Evolutionary conservation across 169 alveolate species (phyloP).

Genomic region (Plasmodium reichenowi): DNA sequence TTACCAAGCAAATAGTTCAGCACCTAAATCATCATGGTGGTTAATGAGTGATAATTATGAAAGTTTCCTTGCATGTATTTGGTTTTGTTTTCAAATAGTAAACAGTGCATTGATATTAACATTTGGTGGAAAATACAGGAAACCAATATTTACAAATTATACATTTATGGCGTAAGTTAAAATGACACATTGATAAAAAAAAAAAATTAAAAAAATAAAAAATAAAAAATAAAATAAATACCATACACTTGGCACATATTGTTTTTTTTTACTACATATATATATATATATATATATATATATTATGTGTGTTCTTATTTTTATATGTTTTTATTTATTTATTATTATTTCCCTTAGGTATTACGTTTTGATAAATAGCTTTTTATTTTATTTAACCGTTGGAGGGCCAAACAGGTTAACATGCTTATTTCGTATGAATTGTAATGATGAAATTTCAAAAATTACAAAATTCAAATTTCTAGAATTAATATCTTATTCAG

Average conservation of each 20-base stretch:
- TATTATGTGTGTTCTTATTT: not conserved
- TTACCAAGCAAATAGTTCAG: slow-evolving; percentile 77
- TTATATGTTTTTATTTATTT: not conserved
- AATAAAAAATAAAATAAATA: not conserved
- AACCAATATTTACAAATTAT: slow-evolving; percentile 83
- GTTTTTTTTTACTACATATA: not conserved
- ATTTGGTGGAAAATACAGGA: slow-evolving; percentile 90
- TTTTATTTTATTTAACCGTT: slow-evolving; percentile 82
- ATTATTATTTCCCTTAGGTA: slow-evolving; percentile 72
- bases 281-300: not conserved
- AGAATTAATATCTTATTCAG: slow-evolving; percentile 85
- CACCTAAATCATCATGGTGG: slow-evolving; percentile 91
- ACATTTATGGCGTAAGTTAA: slow-evolving; percentile 84
- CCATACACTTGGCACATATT: not conserved
- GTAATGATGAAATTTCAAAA: slow-evolving; percentile 88
- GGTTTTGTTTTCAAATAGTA: slow-evolving; percentile 89
- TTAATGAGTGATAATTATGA: slow-evolving; percentile 91
- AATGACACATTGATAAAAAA: not conserved
- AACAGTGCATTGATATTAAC: slow-evolving; percentile 89
- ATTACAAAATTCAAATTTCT: slow-evolving; percentile 84
- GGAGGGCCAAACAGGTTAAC: slow-evolving; percentile 89
- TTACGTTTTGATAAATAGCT: slow-evolving; percentile 79
- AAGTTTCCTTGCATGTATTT: slow-evolving; percentile 87
- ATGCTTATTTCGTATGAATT: slow-evolving; percentile 92
- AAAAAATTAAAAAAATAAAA: too few relatives aligned